phyloP scores from a whole-genome alignment of 306 rosid genomes.

The Hippophae gyantsensis region DNA sequence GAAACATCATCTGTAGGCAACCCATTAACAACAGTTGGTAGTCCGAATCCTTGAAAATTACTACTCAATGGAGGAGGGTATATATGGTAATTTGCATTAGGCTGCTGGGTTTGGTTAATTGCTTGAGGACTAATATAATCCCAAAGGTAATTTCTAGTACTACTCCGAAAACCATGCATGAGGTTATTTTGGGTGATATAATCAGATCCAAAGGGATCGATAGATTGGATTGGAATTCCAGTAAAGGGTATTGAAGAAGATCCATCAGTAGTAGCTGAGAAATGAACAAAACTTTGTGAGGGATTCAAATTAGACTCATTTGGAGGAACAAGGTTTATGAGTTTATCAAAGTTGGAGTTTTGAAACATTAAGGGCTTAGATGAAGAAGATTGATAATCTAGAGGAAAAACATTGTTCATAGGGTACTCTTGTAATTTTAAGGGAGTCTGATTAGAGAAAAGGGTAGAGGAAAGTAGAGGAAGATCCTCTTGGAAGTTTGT shows the following conservation, averaged over 20 bases:
- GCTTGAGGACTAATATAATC: neutral
- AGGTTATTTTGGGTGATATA: conserved; percentile 10
- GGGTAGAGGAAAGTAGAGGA: conserved; percentile 17
- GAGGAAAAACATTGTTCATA: neutral
- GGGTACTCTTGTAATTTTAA: conserved; percentile 6
- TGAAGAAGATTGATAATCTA: neutral
- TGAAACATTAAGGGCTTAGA: conserved; percentile 15
- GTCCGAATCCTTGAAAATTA: conserved; percentile 11
- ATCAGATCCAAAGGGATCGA: neutral
- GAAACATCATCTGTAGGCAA: conserved; percentile 2
- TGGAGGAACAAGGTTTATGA: neutral
- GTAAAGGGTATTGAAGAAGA: conserved; percentile 20
- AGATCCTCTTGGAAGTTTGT: conserved; percentile 5
- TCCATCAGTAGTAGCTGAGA: conserved; percentile 8
- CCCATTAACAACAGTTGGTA: neutral
- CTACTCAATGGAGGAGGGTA: neutral
- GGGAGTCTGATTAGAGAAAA: conserved; percentile 14
- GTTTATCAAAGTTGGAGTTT: conserved; percentile 8
- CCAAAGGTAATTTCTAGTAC: neutral
- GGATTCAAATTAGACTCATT: conserved; percentile 14
- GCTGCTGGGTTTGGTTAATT: neutral
- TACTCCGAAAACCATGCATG: conserved; percentile 21
- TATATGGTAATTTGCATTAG: neutral
- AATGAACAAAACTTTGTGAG: neutral
- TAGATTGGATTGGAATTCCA: conserved; percentile 10